phyloP scores from a whole-genome alignment of 2,329 filamentous ascomycete genomes.

The Hymenotorrendiella dingleyae region DNA sequence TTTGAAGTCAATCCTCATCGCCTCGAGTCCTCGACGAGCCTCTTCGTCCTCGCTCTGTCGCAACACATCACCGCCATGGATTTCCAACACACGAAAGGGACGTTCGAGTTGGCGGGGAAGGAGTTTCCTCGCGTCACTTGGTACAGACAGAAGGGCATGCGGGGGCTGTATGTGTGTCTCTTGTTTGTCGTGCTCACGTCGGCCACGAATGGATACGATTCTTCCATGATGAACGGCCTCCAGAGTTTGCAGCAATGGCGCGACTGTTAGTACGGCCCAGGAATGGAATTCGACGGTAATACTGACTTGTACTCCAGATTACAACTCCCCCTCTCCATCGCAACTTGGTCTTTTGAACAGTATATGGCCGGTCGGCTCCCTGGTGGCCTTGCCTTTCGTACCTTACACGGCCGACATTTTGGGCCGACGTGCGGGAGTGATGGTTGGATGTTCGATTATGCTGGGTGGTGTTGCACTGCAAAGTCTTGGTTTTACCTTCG shows the following conservation, averaged over 20 bases:
- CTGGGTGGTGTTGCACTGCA: slow-evolving; percentile 37
- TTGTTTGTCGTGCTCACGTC: slow-evolving; percentile 12
- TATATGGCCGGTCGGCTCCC: slow-evolving; percentile 41
- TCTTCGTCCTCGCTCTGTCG: slow-evolving; percentile 3
- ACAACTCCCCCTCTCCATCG: slow-evolving; percentile 9
- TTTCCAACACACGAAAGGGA: slow-evolving; percentile 16
- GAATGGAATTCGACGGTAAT: background rate
- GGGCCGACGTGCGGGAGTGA: slow-evolving; percentile 40
- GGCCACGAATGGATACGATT: slow-evolving; percentile 41
- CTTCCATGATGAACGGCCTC: slow-evolving; percentile 38
- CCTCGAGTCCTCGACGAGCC: slow-evolving; percentile 8
- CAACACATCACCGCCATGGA: slow-evolving; percentile 10
- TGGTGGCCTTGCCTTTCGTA: slow-evolving; percentile 39
- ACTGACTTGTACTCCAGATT: slow-evolving; percentile 5
- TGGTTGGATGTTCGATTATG: slow-evolving; percentile 39
- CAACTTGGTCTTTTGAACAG: slow-evolving; percentile 37
- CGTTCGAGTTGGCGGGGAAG: slow-evolving; percentile 16
- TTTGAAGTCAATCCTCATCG: slow-evolving; percentile 9
- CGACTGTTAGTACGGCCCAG: slow-evolving; percentile 12
- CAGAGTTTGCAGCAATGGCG: slow-evolving; percentile 39
- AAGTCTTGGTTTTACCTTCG: slow-evolving; percentile 32
- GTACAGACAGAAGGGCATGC: slow-evolving; percentile 45
- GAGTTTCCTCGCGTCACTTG: slow-evolving; percentile 35
- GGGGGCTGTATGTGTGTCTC: slow-evolving; percentile 11
- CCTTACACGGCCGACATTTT: slow-evolving; percentile 42